These are phyloP conservation scores for Batkoa obscura DNA, from an alignment of 371 early-diverging fungal species.

Conservation along the genomic window DNA sequence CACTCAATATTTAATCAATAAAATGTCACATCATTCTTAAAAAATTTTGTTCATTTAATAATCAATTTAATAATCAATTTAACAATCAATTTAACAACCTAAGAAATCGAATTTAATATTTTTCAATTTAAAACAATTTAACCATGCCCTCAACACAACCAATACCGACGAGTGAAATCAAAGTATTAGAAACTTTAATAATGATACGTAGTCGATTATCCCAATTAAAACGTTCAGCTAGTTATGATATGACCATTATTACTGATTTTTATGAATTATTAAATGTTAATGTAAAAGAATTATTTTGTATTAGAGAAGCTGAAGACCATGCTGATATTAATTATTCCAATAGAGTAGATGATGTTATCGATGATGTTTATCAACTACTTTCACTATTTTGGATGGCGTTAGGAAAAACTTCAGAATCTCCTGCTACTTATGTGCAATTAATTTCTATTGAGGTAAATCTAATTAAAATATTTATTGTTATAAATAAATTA, in stretches of 20 bases:
- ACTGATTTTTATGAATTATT: conserved; percentile 38
- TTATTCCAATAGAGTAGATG: conserved; percentile 41
- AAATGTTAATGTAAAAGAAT: conserved; percentile 24
- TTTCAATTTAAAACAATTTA: too few species aligned
- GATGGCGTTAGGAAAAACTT: conserved; percentile 55
- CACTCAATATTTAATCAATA: too few species aligned
- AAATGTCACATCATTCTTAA: too few species aligned
- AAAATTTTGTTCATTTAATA: too few species aligned
- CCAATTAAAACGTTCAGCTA: conserved; percentile 49
- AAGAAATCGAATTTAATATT: too few species aligned
- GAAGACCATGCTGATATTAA: conserved; percentile 13
- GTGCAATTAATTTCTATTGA: conserved; percentile 56
- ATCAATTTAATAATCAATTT: too few species aligned
- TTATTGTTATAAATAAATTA: neutral
- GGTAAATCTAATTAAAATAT: conserved; percentile 17
- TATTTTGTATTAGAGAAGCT: conserved; percentile 23
- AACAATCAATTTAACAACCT: too few species aligned
- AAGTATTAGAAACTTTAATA: conserved; percentile 39
- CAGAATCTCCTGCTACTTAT: conserved; percentile 59
- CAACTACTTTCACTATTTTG: conserved; percentile 56
- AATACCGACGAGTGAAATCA: conserved; percentile 28
- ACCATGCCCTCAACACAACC: conserved; percentile 11
- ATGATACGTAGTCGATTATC: conserved; percentile 48
- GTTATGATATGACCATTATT: conserved; percentile 34
- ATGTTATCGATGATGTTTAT: conserved; percentile 59